Percentiles rank a stretch among this genome's conserved stretches.
phyloP scores from a whole-genome alignment of 441 rosid genomes.

The Dalechampia spathulata region DNA sequence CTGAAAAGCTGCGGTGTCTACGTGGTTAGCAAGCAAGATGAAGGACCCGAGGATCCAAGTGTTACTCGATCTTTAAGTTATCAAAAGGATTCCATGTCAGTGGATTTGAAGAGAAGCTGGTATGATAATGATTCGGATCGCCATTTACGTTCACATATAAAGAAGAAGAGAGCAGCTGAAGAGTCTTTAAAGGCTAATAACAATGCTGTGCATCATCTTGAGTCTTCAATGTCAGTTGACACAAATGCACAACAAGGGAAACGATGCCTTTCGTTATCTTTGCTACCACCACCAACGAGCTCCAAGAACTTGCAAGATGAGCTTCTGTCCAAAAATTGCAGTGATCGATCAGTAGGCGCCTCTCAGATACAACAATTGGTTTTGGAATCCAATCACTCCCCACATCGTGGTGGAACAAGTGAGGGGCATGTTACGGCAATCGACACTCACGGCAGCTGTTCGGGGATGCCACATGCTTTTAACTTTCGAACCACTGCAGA shows the following conservation, averaged over 20 bases:
- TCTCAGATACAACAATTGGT: neutral
- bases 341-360: neutral
- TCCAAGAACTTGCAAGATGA: neutral
- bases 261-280: constrained; percentile 5
- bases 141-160: neutral
- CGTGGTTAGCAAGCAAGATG: constrained; percentile 5
- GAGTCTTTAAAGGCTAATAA: neutral
- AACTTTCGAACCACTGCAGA: neutral
- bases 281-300: neutral
- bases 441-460: too few species aligned
- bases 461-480: neutral
- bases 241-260: neutral
- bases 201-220: neutral
- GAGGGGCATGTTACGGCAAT: neutral
- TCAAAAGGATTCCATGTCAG: constrained; percentile 1
- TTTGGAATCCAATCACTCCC: neutral
- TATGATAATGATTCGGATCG: constrained; percentile 4
- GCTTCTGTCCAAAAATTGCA: neutral
- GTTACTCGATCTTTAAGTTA: neutral
- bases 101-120: constrained; percentile 11
- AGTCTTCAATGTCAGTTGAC: neutral
- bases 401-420: neutral
- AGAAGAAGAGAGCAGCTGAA: constrained; percentile 5
- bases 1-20: constrained; percentile 6
- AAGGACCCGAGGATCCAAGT: neutral